Conservation (phyloP, 345 rosid genomes). For the Lepidium aucheri region DNA sequence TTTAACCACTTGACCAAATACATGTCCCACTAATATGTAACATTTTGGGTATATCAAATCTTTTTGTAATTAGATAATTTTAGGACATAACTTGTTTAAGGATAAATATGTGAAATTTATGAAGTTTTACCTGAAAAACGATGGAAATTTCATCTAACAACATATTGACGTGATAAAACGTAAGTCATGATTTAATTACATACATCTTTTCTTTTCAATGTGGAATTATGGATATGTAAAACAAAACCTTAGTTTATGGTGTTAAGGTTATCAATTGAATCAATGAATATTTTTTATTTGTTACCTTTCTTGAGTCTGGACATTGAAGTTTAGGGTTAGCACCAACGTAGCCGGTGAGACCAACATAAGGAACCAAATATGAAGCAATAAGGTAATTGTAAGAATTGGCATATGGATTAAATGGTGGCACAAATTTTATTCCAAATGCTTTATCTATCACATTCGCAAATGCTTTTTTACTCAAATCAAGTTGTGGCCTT, state of each 20-base stretch:
- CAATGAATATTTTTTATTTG: neutral
- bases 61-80: no score
- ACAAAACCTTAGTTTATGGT: neutral
- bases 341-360: constrained; percentile 79
- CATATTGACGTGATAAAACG: no score
- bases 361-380: constrained; percentile 67
- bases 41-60: no score
- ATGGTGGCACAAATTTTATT: constrained; percentile 42
- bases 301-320: constrained; percentile 46
- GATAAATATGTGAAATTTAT: no score
- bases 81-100: no score
- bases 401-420: constrained; percentile 58
- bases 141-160: no score
- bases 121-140: no score
- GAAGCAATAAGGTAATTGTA: constrained; percentile 68
- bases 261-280: neutral
- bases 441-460: constrained; percentile 57
- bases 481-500: constrained; percentile 69
- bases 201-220: no score
- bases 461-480: constrained; percentile 47
- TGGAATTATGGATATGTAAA: no score
- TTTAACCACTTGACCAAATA: no score
- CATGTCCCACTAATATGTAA: no score
- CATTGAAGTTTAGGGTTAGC: constrained; percentile 51
- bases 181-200: no score